Conservation (phyloP, 2,329 filamentous ascomycete species). For the Fusarium floridanum region DNA sequence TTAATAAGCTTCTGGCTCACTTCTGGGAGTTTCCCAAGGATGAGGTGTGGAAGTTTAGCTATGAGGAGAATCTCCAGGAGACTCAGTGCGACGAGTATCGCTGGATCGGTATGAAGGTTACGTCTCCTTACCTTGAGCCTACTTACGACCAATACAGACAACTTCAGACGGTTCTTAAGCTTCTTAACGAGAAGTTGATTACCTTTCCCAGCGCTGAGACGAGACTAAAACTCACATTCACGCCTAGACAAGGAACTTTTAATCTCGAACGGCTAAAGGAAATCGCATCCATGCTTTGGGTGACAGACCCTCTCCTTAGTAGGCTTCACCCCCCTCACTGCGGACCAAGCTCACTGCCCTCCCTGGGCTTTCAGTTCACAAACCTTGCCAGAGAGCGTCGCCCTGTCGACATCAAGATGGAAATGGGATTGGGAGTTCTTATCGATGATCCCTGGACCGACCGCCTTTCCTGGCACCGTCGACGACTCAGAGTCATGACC, state of each 20-base stretch:
- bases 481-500: conserved; percentile 15
- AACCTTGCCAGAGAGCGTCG: conserved; percentile 6
- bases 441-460: conserved; percentile 37
- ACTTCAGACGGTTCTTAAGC: background rate
- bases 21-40: background rate
- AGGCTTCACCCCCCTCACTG: conserved; percentile 34
- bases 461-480: conserved; percentile 24
- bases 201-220: conserved; percentile 24
- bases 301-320: conserved; percentile 24
- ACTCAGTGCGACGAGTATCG: conserved; percentile 15
- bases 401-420: conserved; percentile 9
- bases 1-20: background rate
- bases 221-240: conserved; percentile 17
- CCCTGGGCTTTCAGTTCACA: conserved; percentile 37
- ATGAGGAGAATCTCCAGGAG: conserved; percentile 20
- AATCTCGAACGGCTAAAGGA: conserved; percentile 18
- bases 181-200: conserved; percentile 6
- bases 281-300: conserved; percentile 30
- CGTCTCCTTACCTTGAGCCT: conserved; percentile 16
- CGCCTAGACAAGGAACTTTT: background rate
- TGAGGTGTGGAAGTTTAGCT: conserved; percentile 15
- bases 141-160: background rate
- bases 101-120: conserved; percentile 32
- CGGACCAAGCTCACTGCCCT: conserved; percentile 26
- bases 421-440: conserved; percentile 11